Evolutionary conservation across 768 basidiomycete species (phyloP), one percentile per base, ranked within the genome.

Genomic region (Suillus ampliporus): DNA sequence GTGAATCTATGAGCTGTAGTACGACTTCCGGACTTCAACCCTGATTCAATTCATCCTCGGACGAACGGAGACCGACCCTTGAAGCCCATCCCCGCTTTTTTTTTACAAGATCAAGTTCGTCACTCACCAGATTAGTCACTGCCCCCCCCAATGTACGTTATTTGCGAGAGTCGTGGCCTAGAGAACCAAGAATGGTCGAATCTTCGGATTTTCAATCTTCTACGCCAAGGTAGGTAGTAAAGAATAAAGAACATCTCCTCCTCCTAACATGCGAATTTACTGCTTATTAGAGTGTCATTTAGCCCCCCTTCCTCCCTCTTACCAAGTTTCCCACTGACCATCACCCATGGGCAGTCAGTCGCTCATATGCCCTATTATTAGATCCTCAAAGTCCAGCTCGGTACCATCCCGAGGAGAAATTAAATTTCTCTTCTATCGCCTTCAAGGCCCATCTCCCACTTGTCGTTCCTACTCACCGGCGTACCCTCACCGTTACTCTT

Each of bases 161-260:
- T 56, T n/a, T 56, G 54, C 54, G 54, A 28, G 19, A 19, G 54
- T 40, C 54, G 54, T 56, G 54, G 54, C 38, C 43, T 6, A 31
- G 31, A 31, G 31, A 51, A 51, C n/a, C n/a, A n/a, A n/a, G n/a
- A n/a, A n/a, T n/a, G 53, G 37, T 26, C 37, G 37, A 17, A 56
- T 14, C 21, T 31, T 53, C 15, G 34, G n/a, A 53, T 35, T 23
- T 53, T 37, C 9, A 54, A 31, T 51, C 53, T 54, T 37, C 53
- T 54, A 56, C 38, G 26, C 21, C 21, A 34, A 52, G n/a, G 31
- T 5, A 11, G 3, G 54, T 56, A 56, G 54, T 56, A 31, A n/a
- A n/a, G n/a, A n/a, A n/a, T n/a, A n/a, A n/a, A n/a, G n/a, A n/a
- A 6, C 31, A 31, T 31, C 50, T 28, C 26, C 15, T 47, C 14